phyloP scores from a whole-genome alignment of 257 asterid genomes.

The Echites panduratus region DNA sequence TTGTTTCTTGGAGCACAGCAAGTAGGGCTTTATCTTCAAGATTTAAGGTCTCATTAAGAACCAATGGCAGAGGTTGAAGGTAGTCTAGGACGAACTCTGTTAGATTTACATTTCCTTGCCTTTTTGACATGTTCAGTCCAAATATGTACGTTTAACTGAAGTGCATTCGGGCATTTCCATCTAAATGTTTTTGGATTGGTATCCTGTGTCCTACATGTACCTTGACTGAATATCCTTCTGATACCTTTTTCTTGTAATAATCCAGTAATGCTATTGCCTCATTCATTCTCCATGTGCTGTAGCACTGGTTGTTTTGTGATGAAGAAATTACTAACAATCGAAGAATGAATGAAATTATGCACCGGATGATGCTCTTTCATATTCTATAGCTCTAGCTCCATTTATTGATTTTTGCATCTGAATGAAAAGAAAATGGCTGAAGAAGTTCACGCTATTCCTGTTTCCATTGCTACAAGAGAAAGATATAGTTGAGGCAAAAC shows the following conservation, averaged over 20 bases:
- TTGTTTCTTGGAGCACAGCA: slow-evolving; percentile 73
- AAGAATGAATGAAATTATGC: background rate
- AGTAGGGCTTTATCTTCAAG: slow-evolving; percentile 65
- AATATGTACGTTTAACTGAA: background rate
- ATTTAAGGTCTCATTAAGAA: slow-evolving; percentile 51
- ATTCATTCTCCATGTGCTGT: background rate
- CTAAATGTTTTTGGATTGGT: background rate
- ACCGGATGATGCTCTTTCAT: background rate
- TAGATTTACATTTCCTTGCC: background rate
- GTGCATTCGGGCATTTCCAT: background rate
- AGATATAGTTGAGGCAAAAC: background rate
- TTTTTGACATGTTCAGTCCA: background rate
- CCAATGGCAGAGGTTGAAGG: background rate
- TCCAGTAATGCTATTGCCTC: background rate
- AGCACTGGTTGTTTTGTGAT: background rate
- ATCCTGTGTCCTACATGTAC: background rate
- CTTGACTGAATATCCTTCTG: background rate
- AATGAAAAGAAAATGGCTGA: background rate
- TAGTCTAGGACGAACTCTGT: background rate
- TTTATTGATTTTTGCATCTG: background rate
- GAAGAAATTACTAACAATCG: background rate
- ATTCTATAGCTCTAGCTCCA: background rate
- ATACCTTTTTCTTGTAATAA: background rate
- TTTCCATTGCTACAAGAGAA: background rate
- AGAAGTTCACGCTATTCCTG: background rate